Evolutionary conservation across 495 filamentous ascomycete genomes (phyloP).

Genomic region (Neurospora sp.): DNA sequence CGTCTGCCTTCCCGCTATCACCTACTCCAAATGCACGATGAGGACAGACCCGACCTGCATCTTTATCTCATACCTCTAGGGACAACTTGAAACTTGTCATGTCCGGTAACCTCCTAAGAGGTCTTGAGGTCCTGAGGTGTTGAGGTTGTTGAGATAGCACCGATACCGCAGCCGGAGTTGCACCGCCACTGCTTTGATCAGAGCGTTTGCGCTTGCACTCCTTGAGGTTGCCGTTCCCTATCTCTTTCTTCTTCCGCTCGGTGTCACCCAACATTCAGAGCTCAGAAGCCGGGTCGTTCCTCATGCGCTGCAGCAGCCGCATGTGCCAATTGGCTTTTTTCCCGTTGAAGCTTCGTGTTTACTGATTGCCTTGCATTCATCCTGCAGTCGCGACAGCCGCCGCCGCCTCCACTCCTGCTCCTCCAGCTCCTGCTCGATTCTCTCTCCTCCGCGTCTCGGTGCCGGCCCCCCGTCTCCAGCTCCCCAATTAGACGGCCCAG

Average conservation of each 20-base stretch:
- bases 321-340: constrained; percentile 15
- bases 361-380: constrained; percentile 17
- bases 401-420: constrained; percentile 3
- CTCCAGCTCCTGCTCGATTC: background rate
- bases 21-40: background rate
- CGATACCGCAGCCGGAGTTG: background rate
- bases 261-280: background rate
- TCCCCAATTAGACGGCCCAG: constrained; percentile 15
- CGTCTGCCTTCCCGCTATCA: background rate
- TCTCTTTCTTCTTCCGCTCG: constrained; percentile 1
- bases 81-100: background rate
- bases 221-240: background rate
- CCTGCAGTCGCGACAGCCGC: constrained; percentile 8
- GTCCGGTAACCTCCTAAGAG: background rate
- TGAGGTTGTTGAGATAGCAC: background rate
- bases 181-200: background rate
- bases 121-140: background rate
- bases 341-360: constrained; percentile 1
- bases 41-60: background rate
- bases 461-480: background rate
- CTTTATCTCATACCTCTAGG: background rate
- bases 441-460: background rate
- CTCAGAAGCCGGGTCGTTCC: background rate
- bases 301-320: constrained; percentile 1
- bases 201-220: background rate